Evolutionary conservation across 2,329 filamentous ascomycete species (phyloP), one percentile per base, ranked within the genome.

Genomic region (Cyphellophora attinorum): DNA sequence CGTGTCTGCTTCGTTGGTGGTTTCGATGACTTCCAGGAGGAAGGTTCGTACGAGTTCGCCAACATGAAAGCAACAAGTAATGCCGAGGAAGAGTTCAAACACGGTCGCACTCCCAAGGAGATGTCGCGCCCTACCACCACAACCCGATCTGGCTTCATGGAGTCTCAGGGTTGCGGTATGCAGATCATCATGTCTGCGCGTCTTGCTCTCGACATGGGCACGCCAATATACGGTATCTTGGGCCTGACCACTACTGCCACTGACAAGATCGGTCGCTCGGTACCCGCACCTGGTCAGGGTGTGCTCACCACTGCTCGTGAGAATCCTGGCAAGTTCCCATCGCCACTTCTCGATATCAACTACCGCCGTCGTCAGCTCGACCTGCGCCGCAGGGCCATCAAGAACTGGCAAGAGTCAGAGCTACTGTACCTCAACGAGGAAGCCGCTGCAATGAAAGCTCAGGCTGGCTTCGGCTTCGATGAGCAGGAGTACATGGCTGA

Each of bases 51-150:
- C 56, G 91, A 98, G 62, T 98, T 98, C 59, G 91, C 91, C 70
- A 98, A 98, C 71, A 98, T 98, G 91, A 93, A 94, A 66, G 91
- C 91, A 40, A 98, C 91, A 37, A 95, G 88, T 74, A 98, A 96
- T 56, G 88, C 89, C 16, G 82, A 95, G 42, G 88, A 96, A 49
- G 93, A 98, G 60, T 85, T 98, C 51, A 85, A 79, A 6, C 91
- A 96, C 54, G 91, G 91, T 31, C 85, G 91, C 47, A 96, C 91
- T 32, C 89, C 91, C 10, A 77, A 80, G 61, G 91, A 98, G 64
- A 98, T 98, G 91, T 98, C 93, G 19, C 81, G 91, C 42, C 91
- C 91, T 4, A 93, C 88, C 4, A 98, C 91, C 29, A 98, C 91
- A 3, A 98, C 91, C 43, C 76, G 91, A 62, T 91, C 88, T 52